Conservation (phyloP, 495 filamentous ascomycete genomes). For the Penicillium coprophilum region DNA sequence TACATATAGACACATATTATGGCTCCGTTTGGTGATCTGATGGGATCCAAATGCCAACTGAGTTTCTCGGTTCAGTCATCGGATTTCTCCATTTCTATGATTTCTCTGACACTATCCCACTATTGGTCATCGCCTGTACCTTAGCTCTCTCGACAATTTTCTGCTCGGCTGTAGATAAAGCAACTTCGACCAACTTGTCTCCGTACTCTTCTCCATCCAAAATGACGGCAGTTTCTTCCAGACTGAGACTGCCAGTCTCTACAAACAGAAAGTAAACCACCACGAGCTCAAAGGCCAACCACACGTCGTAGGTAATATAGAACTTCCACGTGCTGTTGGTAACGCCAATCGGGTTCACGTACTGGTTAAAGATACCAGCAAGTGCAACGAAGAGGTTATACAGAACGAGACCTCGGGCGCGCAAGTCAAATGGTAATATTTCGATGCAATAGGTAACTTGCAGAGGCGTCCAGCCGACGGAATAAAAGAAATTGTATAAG, state of each 20-base stretch:
- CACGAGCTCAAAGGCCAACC: slow-evolving; percentile 53
- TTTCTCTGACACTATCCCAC: too few species aligned
- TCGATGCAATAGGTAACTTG: slow-evolving; percentile 52
- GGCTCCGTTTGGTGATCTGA: too few species aligned
- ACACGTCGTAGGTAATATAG: slow-evolving; percentile 59
- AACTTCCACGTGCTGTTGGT: slow-evolving; percentile 56
- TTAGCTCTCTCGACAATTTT: background rate
- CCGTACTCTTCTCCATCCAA: slow-evolving; percentile 47
- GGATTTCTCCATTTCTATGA: background rate
- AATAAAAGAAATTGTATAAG: slow-evolving; percentile 2
- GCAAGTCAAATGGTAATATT: slow-evolving; percentile 59
- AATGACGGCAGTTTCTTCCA: slow-evolving; percentile 63
- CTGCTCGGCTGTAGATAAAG: slow-evolving; percentile 4
- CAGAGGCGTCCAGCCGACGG: background rate
- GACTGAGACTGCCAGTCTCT: slow-evolving; percentile 62
- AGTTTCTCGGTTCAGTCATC: too few species aligned
- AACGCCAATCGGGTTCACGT: slow-evolving; percentile 59
- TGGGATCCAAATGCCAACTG: too few species aligned
- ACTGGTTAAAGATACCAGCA: slow-evolving; percentile 2
- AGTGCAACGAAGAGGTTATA: background rate
- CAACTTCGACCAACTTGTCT: background rate
- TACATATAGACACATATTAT: too few species aligned
- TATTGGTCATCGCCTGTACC: background rate
- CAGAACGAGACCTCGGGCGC: background rate
- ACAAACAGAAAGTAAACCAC: slow-evolving; percentile 63